Conservation (phyloP, 192 early-diverging fungal species). For the Dimargaris cristalligena region DNA sequence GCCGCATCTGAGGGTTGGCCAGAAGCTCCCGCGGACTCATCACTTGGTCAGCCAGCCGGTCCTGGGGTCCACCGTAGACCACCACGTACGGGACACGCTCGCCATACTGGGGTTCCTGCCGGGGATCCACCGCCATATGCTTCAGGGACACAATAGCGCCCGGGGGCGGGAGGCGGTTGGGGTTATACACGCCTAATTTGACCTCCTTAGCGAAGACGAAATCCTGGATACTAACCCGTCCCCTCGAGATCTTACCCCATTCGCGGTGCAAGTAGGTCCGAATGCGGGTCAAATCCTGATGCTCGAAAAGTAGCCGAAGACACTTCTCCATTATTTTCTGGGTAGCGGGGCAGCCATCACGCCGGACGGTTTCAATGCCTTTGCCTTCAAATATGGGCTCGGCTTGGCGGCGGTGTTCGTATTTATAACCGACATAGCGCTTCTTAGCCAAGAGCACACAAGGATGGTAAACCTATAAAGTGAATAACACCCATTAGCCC, state of each 20-base stretch:
- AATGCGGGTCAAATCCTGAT: conserved; percentile 62
- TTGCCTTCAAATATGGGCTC: conserved; percentile 81
- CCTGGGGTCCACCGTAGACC: conserved; percentile 42
- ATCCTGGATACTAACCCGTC: conserved; percentile 50
- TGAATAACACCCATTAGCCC: too few relatives aligned
- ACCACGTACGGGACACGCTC: conserved; percentile 86
- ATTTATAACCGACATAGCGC: conserved; percentile 82
- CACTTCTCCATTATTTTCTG: conserved; percentile 61
- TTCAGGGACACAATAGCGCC: conserved; percentile 53
- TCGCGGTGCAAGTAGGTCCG: conserved; percentile 56
- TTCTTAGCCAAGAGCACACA: conserved; percentile 85
- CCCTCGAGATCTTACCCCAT: conserved; percentile 51
- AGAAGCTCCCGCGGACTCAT: conserved; percentile 50
- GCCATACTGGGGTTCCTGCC: conserved; percentile 67
- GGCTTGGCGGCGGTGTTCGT: conserved; percentile 37
- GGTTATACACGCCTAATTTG: conserved; percentile 55
- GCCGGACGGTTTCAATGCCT: conserved; percentile 84
- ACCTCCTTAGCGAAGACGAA: conserved; percentile 85
- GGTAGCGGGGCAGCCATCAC: conserved; percentile 67
- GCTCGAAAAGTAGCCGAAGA: conserved; percentile 63
- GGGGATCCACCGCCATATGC: conserved; percentile 47
- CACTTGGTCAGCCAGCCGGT: conserved; percentile 53
- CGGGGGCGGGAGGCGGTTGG: conserved; percentile 40
- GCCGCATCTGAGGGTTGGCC: conserved; percentile 36
- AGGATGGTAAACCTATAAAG: conserved; percentile 63